A percentile compares a stretch with the other conserved stretches of the same genome.
These are phyloP conservation scores for Dianthus caryophyllus DNA, from an alignment of 148 eudicot genomes.

Conservation along the genomic window DNA sequence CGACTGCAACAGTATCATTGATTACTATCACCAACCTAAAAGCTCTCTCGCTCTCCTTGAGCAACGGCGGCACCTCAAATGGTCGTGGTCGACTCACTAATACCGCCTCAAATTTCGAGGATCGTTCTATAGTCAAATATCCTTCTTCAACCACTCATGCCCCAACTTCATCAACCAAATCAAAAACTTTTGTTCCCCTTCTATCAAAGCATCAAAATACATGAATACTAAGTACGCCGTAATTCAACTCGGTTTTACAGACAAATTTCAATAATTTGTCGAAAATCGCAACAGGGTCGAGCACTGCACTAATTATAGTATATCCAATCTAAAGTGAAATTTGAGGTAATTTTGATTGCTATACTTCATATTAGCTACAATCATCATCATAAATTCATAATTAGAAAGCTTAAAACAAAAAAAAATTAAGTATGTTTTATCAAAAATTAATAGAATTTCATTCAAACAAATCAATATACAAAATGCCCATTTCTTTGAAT, in stretches of 20 bases:
- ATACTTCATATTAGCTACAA: not conserved
- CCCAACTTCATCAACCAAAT: not conserved
- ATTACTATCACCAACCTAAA: slow-evolving; percentile 16
- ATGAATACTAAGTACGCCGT: not conserved
- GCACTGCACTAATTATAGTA: not conserved
- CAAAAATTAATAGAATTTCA: not conserved
- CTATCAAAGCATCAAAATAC: not conserved
- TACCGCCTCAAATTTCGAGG: not conserved
- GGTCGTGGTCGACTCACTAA: slow-evolving; percentile 1
- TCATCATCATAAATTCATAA: no score
- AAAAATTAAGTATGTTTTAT: not conserved
- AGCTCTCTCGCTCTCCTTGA: not conserved
- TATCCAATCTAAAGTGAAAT: not conserved
- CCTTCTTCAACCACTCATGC: slow-evolving; percentile 5
- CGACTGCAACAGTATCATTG: slow-evolving; percentile 75
- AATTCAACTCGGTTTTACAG: not conserved
- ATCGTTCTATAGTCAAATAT: not conserved
- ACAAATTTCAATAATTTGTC: not conserved
- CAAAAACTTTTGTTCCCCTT: not conserved
- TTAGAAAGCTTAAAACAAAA: no score
- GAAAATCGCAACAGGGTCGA: not conserved
- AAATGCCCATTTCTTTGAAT: not conserved
- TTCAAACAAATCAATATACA: not conserved
- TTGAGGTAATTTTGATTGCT: not conserved
- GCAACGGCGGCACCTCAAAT: not conserved